Evolutionary conservation across 306 rosid genomes (phyloP).

Genomic region (Pyrus betulifolia): DNA sequence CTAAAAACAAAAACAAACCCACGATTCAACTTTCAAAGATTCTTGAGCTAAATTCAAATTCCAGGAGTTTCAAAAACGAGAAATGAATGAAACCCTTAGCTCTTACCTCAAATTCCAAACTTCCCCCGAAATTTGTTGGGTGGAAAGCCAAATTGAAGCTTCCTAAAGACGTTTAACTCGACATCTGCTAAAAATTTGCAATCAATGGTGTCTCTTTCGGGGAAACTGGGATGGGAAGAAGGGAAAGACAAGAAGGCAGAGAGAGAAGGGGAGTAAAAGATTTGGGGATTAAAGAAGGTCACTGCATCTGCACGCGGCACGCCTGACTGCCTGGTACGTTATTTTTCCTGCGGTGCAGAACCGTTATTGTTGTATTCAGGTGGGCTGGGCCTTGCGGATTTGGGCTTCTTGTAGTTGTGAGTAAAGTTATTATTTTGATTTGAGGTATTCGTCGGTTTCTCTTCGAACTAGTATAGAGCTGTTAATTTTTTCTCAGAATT

Average conservation of each 20-base stretch:
- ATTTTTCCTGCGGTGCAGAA: not conserved
- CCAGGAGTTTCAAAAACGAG: not conserved
- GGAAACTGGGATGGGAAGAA: not conserved
- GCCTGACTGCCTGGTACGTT: not conserved
- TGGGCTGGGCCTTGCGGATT: not conserved
- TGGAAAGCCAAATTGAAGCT: not conserved
- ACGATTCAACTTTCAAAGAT: not conserved
- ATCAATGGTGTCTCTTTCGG: not conserved
- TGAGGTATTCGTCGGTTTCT: no score
- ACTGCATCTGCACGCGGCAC: not conserved
- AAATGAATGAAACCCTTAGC: conserved; percentile 5
- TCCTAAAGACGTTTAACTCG: not conserved
- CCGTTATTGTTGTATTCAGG: not conserved
- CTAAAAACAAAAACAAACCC: not conserved
- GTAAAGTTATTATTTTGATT: no score
- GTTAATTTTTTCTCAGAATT: no score
- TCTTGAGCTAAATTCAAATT: conserved; percentile 6
- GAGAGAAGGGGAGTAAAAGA: not conserved
- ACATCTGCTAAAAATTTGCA: not conserved
- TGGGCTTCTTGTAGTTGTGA: not conserved
- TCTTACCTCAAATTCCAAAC: conserved; percentile 19
- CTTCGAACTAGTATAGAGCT: no score
- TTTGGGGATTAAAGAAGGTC: conserved; percentile 14
- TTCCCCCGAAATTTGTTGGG: not conserved
- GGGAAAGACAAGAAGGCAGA: not conserved